Evolutionary conservation across 108 stramenopile species (phyloP).

Genomic region (Pinguiococcus pyrenoidosus): DNA sequence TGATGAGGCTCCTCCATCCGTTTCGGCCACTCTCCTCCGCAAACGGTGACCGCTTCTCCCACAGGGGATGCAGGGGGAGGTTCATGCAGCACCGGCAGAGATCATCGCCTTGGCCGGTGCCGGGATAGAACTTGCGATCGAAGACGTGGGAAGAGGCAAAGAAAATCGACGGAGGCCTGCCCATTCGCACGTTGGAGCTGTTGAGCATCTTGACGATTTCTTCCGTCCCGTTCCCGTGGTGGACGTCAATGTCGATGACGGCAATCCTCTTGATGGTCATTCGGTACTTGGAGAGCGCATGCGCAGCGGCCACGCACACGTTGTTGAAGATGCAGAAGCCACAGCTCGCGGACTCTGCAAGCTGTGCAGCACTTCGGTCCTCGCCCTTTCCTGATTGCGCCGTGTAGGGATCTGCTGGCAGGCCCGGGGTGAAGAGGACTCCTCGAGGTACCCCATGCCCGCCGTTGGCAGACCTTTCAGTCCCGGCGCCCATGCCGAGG

Average conservation of each 20-base stretch:
- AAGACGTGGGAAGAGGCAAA: not conserved
- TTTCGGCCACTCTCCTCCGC: not conserved
- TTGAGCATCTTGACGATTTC: constrained; percentile 47
- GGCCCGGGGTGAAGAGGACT: no score
- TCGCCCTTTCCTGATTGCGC: not conserved
- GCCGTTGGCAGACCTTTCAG: no score
- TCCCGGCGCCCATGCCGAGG: constrained; percentile 61
- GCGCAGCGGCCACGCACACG: constrained; percentile 25
- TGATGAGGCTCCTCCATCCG: not conserved
- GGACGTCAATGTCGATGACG: constrained; percentile 83
- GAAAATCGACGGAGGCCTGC: constrained; percentile 61
- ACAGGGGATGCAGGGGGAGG: no score
- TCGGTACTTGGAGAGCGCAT: constrained; percentile 10
- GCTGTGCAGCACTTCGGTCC: no score
- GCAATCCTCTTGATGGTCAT: constrained; percentile 41
- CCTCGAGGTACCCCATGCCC: no score
- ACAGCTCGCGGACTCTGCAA: not conserved
- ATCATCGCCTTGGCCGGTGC: not conserved
- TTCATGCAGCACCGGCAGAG: not conserved
- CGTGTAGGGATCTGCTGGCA: no score
- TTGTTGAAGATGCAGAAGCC: constrained; percentile 43
- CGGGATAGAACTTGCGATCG: no score
- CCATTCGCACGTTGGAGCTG: not conserved
- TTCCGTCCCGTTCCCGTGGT: constrained; percentile 86
- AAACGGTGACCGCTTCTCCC: no score